Conservation (phyloP, 192 early-diverging fungal genomes). For the Coemansia javaensis region DNA sequence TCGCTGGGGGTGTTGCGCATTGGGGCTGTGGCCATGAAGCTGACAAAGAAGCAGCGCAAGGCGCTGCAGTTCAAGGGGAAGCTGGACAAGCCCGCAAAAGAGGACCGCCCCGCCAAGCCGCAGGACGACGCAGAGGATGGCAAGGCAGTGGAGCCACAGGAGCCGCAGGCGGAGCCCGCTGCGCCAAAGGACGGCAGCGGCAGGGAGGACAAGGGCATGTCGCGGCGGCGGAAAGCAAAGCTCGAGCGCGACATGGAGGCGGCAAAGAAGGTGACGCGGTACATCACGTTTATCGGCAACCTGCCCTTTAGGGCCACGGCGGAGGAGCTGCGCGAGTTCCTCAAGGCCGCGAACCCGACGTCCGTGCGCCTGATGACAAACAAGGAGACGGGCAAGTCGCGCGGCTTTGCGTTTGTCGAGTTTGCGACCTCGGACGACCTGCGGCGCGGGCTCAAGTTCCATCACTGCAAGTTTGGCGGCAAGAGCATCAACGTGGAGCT, state of each 20-base stretch:
- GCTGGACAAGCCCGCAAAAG: slow-evolving; percentile 20
- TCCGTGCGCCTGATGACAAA: slow-evolving; percentile 65
- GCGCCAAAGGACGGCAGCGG: background rate
- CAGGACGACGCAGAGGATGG: background rate
- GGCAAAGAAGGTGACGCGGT: slow-evolving; percentile 29
- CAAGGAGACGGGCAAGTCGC: slow-evolving; percentile 63
- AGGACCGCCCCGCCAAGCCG: slow-evolving; percentile 3
- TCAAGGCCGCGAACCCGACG: slow-evolving; percentile 55
- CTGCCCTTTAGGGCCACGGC: slow-evolving; percentile 61
- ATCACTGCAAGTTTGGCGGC: slow-evolving; percentile 57
- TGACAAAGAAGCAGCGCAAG: slow-evolving; percentile 47
- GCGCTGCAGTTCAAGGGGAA: slow-evolving; percentile 37
- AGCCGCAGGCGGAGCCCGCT: slow-evolving; percentile 7
- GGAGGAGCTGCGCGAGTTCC: slow-evolving; percentile 57
- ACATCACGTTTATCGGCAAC: slow-evolving; percentile 62
- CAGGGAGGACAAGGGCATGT: background rate
- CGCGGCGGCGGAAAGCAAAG: slow-evolving; percentile 12
- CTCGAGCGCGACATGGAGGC: slow-evolving; percentile 22
- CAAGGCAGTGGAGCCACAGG: background rate
- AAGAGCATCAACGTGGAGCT: slow-evolving; percentile 70
- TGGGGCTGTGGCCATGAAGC: slow-evolving; percentile 2
- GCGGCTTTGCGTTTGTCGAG: slow-evolving; percentile 72
- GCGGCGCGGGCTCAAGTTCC: slow-evolving; percentile 61
- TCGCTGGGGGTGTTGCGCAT: too few species aligned
- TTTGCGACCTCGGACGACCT: slow-evolving; percentile 52